These are phyloP conservation scores for Agrocybe praecox DNA, from an alignment of 768 basidiomycete genomes.

Conservation along the genomic window DNA sequence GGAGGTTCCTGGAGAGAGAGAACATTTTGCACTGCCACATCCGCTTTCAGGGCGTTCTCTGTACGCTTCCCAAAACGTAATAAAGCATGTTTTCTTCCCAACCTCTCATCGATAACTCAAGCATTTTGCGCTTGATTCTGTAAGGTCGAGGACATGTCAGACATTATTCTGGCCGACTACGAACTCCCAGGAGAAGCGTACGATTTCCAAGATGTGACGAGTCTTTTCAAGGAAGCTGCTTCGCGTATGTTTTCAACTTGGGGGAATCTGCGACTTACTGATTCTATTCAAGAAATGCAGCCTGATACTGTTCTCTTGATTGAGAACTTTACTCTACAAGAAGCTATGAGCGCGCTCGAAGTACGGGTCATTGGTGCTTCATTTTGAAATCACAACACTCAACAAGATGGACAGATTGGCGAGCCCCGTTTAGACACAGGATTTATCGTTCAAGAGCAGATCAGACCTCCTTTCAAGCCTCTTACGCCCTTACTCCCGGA, in stretches of 20 bases:
- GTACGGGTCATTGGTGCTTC: conserved; percentile 32
- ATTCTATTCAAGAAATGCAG: conserved; percentile 52
- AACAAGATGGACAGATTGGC: conserved; percentile 63
- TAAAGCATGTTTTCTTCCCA: conserved; percentile 20
- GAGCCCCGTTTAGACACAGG: conserved; percentile 91
- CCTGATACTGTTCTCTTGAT: conserved; percentile 65
- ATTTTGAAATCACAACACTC: conserved; percentile 4
- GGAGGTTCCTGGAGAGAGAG: conserved; percentile 10
- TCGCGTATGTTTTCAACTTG: conserved; percentile 45
- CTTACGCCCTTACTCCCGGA: conserved; percentile 65
- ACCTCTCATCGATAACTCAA: conserved; percentile 10
- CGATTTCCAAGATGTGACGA: conserved; percentile 65
- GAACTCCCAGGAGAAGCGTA: conserved; percentile 57
- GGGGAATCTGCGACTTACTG: neutral
- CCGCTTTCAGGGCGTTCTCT: conserved; percentile 16
- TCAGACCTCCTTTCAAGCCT: conserved; percentile 61
- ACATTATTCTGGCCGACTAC: conserved; percentile 15
- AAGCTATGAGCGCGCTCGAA: conserved; percentile 95
- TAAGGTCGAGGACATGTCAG: conserved; percentile 13
- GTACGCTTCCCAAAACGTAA: conserved; percentile 10
- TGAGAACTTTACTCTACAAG: conserved; percentile 72
- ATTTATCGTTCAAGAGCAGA: conserved; percentile 46
- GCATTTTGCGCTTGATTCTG: conserved; percentile 5
- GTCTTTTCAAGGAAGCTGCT: conserved; percentile 59
- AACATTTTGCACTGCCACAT: conserved; percentile 36